Base-by-base conservation (phyloP, 2,329 filamentous ascomycete species). In the Penicillium sp. region DNA sequence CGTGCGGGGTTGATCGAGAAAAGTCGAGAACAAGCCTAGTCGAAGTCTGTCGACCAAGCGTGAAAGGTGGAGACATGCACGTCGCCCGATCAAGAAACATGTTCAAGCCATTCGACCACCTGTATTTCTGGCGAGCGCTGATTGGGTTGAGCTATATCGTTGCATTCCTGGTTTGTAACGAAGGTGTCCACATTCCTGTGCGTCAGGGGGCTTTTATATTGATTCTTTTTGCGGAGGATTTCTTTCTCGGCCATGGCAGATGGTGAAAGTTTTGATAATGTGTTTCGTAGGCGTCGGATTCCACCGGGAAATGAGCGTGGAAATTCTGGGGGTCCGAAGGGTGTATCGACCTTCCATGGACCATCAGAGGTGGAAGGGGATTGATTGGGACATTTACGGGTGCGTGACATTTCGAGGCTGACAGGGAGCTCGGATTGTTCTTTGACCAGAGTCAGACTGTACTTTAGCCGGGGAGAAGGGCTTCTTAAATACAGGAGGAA, bases 51-150 rank as follows among this genome's bases (percentile, higher is more conserved):
- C 45, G 48, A 37, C 42, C 25, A 50, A 49, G 19, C 42, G 37
- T 44, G 43, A 9, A 37, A 31, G 45, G 55, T 35, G 45, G 39
- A 46, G 33, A 49, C 43, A 29, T 57, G n/a, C 48, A 49, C 26
- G 21, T 73, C 82, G 64, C 74, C 25, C 52, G 88, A 87, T 91
- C 88, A 75, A 86, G 84, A 74, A 88, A 88, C 60, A 78, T 83
- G 75, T 82, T 83, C 80, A 89, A 93, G 75, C 90, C 90, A 83
- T 86, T 89, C 74, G 83, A 87, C 77, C 90, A 93, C 66, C 78
- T 83, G 81, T 89, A 92, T 67, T 80, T 88, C 73, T 82, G 85
- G 65, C 76, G 78, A 67, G 78, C 79, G 63, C 65, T 80, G 76
- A 84, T 87, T 57, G 78, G 76, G 61, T 80, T 85, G 67, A 79